Base-by-base conservation (phyloP, 495 filamentous ascomycete genomes). In the Lindgomyces ingoldianus region DNA sequence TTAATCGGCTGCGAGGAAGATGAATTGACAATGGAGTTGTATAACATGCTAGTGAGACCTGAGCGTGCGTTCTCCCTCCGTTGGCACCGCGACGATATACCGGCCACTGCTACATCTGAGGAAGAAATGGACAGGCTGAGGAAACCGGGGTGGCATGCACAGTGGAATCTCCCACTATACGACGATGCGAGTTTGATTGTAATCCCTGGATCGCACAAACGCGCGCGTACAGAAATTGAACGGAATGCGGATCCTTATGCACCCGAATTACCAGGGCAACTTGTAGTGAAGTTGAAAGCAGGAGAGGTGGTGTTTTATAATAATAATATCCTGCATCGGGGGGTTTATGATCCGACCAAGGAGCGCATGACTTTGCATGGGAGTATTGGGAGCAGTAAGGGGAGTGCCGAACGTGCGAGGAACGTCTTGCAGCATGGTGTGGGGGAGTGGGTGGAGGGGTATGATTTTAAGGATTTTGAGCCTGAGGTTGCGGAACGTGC, bases 351-450 rank as follows among this genome's bases (percentile, higher is more conserved):
- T 67, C 71, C 61, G 3, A 80, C 77, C 55, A 57, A 49, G 12
- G 86, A 88, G 74, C 74, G 91, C 62, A 77, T 89, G 77, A 95
- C 90, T 69, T 69, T 93, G 76, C 90, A 95, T 79, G 91, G 90
- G n/a, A 87, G 87, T 70, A 79, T 95, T 42, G 90, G 90, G 10
- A 76, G 85, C 73, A 82, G 80, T 45, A 75, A 62, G 4, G 83
- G 75, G 4, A 82, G 81, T 21, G 67, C 74, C 63, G 77, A 80
- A 22, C 70, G 90, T 55, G 88, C 89, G 46, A 84, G 87, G 71
- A 91, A 91, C 72, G 89, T 95, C 56, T 76, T 95, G 76, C 91
- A 95, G 81, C 91, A 95, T 81, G 91, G 87, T 2, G 83, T 93
- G 54, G 89, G 88, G 2, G 82, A 81, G 60, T 95, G 88, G 88